Base-by-base conservation (phyloP, 1,284 basidiomycete species). In the Cutaneotrichosporon spelunceum region DNA sequence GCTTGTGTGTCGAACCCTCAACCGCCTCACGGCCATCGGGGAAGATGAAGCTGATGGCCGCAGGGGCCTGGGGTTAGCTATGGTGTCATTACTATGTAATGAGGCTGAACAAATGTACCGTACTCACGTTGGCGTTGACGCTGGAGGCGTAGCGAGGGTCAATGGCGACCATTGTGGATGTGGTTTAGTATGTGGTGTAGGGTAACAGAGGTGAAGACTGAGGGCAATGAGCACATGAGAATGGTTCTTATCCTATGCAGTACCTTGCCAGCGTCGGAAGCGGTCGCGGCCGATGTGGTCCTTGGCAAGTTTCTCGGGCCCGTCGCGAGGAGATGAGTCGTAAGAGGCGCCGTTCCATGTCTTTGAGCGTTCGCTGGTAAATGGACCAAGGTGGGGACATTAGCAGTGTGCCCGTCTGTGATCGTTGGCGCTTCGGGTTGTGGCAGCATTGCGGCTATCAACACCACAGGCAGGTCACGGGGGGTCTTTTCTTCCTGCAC, bases 1-100 rank as follows among this genome's bases (percentile, higher is more conserved):
- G 50, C 44, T 56, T 53, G 60, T 54, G 48, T 30, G 48, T 53
- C 53, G 26, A 1, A 11, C 53, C 53, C 4, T 34, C 47, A n/a
- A 50, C 48, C 0, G 48, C 13, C 27, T 50, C 27, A n/a, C 48
- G 48, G 27, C 48, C 48, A 1, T 50, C 27, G 48, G 48, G 48
- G 27, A 50, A 50, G 14, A 50, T 50, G 27, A 30, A 50, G 27
- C 26, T 19, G 27, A 50, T 30, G 26, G 48, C 24, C 13, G 48
- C 8, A 14, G 26, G 19, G 24, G 26, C 21, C 19, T 48, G 10
- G 21, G 13, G 21, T 48, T 23, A 48, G 23, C 24, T 11, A 33
- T 11, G 30, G 13, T 33, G 30, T 24, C 3, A 23, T 23, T 5
- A 5, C n/a, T 1, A 26, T 24, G 4, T 1, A 23, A 3, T 4